These are phyloP conservation scores for Pleurotus giganteus DNA, from an alignment of 768 basidiomycete species.

Conservation along the genomic window DNA sequence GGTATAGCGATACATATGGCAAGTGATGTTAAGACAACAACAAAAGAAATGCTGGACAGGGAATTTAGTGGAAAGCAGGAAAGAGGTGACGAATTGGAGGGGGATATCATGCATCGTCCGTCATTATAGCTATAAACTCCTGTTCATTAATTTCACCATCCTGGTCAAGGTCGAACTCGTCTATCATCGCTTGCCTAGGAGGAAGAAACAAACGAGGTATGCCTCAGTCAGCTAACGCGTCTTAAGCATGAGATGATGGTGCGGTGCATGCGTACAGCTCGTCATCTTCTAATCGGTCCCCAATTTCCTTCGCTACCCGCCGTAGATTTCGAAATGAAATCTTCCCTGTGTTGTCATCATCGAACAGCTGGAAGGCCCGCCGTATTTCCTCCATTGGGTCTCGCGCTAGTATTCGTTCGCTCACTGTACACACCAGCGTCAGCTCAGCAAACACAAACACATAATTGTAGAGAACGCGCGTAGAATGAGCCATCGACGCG, in stretches of 20 bases:
- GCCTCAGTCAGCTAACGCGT: not conserved
- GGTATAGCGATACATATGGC: not conserved
- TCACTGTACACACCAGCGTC: slow-evolving; percentile 57
- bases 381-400: slow-evolving; percentile 97
- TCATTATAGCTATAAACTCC: slow-evolving; percentile 98
- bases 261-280: slow-evolving; percentile 72
- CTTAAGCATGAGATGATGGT: not conserved
- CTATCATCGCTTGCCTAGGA: slow-evolving; percentile 97
- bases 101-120: slow-evolving; percentile 76
- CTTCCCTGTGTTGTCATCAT: slow-evolving; percentile 94
- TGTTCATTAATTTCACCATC: slow-evolving; percentile 97
- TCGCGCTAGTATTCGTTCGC: slow-evolving; percentile 86
- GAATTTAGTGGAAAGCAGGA: not conserved
- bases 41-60: not conserved
- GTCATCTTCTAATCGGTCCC: slow-evolving; percentile 92
- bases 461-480: not conserved
- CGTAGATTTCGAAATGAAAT: slow-evolving; percentile 89
- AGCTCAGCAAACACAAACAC: slow-evolving; percentile 16
- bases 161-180: slow-evolving; percentile 98
- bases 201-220: not conserved
- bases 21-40: not conserved
- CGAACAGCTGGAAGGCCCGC: slow-evolving; percentile 94
- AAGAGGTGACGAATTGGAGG: not conserved
- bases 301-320: slow-evolving; percentile 95
- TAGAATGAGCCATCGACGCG: not conserved